These are phyloP conservation scores for Xylaria sp. DNA, from an alignment of 2,329 filamentous ascomycete species.

Conservation along the genomic window DNA sequence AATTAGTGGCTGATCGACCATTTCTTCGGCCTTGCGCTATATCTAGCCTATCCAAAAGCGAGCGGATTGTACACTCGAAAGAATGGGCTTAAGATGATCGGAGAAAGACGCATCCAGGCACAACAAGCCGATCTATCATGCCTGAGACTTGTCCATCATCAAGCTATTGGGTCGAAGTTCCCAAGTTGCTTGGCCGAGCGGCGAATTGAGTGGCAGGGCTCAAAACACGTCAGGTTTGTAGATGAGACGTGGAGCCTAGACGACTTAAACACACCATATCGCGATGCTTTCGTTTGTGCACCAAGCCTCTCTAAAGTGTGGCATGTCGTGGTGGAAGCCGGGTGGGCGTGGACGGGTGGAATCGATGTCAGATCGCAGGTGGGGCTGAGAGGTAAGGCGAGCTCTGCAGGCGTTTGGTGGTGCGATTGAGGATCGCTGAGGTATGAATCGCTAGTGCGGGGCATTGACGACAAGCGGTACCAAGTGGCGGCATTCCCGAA, in stretches of 20 bases:
- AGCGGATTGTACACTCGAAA: not conserved
- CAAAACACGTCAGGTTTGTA: not conserved
- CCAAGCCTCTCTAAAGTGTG: not conserved
- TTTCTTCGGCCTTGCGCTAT: not conserved
- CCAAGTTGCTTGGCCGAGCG: not conserved
- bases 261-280: not conserved
- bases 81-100: not conserved
- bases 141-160: conserved; percentile 1
- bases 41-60: conserved; percentile 1
- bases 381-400: conserved; percentile 28
- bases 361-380: conserved; percentile 31
- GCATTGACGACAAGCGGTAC: conserved; percentile 13
- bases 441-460: conserved; percentile 22
- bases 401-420: conserved; percentile 7
- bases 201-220: not conserved
- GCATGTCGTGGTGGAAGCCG: conserved; percentile 9
- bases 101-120: not conserved
- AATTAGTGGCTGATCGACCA: not conserved
- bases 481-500: conserved; percentile 10
- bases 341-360: conserved; percentile 6
- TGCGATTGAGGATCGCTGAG: conserved; percentile 25
- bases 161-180: not conserved
- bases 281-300: conserved; percentile 6
- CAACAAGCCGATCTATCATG: not conserved
- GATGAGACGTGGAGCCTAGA: not conserved